Percentiles rank a stretch among this genome's conserved stretches.
Conservation (phyloP, 2,329 filamentous ascomycete genomes). For the Aspergillus sp. region DNA sequence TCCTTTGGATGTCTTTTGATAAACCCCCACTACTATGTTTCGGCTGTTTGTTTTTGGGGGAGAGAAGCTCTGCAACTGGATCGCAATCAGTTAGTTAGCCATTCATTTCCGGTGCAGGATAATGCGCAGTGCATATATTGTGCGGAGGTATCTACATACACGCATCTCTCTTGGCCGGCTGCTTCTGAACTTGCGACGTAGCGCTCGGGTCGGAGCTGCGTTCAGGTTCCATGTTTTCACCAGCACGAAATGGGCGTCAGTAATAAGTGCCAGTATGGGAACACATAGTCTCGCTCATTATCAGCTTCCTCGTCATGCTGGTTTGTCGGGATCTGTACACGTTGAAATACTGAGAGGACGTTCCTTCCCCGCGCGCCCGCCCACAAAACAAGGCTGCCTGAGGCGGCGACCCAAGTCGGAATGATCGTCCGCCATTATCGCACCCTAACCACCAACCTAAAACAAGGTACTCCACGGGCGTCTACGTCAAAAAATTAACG, state of each 20-base stretch:
- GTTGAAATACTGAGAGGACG: neutral
- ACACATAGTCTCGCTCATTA: neutral
- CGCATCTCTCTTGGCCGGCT: constrained; percentile 36
- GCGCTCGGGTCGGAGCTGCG: constrained; percentile 2
- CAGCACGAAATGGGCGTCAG: neutral
- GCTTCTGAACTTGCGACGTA: constrained; percentile 7
- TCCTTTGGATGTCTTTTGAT: constrained; percentile 21
- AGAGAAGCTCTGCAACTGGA: constrained; percentile 57
- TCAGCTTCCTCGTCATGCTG: neutral
- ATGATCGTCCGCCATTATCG: neutral
- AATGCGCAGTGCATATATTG: neutral
- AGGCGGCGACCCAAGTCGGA: constrained; percentile 4
- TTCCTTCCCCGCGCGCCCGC: constrained; percentile 10
- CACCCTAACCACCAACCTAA: neutral
- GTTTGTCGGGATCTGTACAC: neutral
- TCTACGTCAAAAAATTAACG: constrained; percentile 7
- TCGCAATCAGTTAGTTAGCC: neutral
- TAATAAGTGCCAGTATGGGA: neutral
- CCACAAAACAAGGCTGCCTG: constrained; percentile 4
- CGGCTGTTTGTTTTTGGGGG: constrained; percentile 47
- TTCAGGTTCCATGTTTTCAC: constrained; percentile 6
- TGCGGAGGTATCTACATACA: constrained; percentile 24
- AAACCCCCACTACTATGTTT: constrained; percentile 20
- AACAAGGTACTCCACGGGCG: constrained; percentile 24
- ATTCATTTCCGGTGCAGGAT: neutral